phyloP scores from a whole-genome alignment of 257 asterid species.

The Ilex asprella region DNA sequence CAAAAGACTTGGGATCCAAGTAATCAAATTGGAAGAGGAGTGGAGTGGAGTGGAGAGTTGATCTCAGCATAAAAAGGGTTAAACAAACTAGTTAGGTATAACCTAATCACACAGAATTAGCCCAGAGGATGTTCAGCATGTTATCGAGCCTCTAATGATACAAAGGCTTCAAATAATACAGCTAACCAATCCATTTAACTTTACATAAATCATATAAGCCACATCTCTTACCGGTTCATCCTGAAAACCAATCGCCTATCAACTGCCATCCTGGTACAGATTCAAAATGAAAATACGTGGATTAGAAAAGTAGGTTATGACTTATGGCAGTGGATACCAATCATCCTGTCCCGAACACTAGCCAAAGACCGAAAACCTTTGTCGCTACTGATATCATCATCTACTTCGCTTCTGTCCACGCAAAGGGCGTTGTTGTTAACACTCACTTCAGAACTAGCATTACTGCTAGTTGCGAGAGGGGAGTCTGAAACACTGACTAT shows the following conservation, averaged over 20 bases:
- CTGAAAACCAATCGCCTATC: slow-evolving; percentile 10
- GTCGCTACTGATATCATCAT: slow-evolving; percentile 65
- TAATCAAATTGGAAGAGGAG: too few relatives aligned
- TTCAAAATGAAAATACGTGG: slow-evolving; percentile 9
- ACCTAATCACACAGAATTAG: neutral
- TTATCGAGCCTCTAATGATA: slow-evolving; percentile 18
- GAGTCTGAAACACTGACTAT: slow-evolving; percentile 76
- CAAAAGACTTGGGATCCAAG: too few relatives aligned
- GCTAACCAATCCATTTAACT: slow-evolving; percentile 35
- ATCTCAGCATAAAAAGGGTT: too few relatives aligned
- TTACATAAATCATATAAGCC: slow-evolving; percentile 36
- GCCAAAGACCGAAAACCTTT: slow-evolving; percentile 62
- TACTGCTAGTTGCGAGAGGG: slow-evolving; percentile 93
- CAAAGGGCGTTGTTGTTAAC: slow-evolving; percentile 56
- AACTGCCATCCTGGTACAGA: slow-evolving; percentile 15
- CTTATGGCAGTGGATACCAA: slow-evolving; percentile 4
- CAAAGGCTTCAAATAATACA: slow-evolving; percentile 30
- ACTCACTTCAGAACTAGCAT: slow-evolving; percentile 91
- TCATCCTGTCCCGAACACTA: slow-evolving; percentile 59
- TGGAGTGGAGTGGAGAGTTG: too few relatives aligned
- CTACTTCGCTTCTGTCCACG: slow-evolving; percentile 49
- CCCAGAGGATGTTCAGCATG: slow-evolving; percentile 7
- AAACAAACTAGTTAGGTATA: too few relatives aligned
- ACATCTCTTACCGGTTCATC: slow-evolving; percentile 11
- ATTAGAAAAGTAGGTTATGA: slow-evolving; percentile 10